Base-by-base conservation (phyloP, 2,329 filamentous ascomycete species). In the Trichoderma koningii region DNA sequence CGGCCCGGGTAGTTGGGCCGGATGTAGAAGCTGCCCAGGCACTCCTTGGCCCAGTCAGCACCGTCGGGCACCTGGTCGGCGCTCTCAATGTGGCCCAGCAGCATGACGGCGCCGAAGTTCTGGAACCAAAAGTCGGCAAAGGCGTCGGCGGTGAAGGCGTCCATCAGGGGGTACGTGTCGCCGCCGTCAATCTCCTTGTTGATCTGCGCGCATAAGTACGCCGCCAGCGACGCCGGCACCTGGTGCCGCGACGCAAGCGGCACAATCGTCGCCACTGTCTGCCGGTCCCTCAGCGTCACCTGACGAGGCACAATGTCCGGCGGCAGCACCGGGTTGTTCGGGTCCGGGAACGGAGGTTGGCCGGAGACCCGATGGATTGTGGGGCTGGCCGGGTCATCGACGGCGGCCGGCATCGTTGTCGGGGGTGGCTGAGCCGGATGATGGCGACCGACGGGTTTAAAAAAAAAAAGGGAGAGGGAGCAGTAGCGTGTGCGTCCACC, bases 1-100 rank as follows among this genome's bases (percentile, higher is more conserved):
- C 93, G 85, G 55, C 93, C 93, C 0, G 93, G 92, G 76, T 96
- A 97, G 77, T 97, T 96, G 55, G 93, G 92, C 79, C 95, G 93
- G 82, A 96, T 91, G 78, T 95, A 96, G 78, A 96, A 96, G 78
- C 91, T 96, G 65, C 93, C 93, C 50, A 97, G 80, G 72, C 92
- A 96, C 71, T 90, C 84, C 73, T 88, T 88, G 69, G 87, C 85
- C 92, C 93, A 96, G 76, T 94, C 90, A 69, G 82, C 81, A 76
- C 83, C 77, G 77, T 87, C 77, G 70, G 82, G 71, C 66, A 85
- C 77, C 64, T 89, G 87, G 63, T 86, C 83, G 28, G 85, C 79
- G 64, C 82, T 83, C 59, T 86, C 84, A 65, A 94, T 87, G 71
- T 89, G 87, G 64, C 93, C 92, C 48, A 95, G 81, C 23, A 96